Percentiles rank a stretch among this genome's conserved stretches.
Evolutionary conservation across 352 stramenopile species (phyloP).

Genomic region (Phytophthora tubulina): DNA sequence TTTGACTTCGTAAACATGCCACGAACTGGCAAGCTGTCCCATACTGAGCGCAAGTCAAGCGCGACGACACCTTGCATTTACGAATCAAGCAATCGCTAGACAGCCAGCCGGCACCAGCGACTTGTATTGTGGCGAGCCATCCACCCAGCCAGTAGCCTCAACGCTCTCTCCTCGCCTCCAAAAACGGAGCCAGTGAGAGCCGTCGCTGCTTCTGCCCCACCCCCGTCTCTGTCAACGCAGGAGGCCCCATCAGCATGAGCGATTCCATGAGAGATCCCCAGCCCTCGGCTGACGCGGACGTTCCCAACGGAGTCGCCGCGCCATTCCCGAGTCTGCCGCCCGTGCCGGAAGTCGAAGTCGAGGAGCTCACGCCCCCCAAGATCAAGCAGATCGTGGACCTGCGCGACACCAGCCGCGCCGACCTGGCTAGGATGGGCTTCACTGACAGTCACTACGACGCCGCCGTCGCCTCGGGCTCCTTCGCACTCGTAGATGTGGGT

Average conservation of each 20-base stretch:
- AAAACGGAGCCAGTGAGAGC: constrained; percentile 26
- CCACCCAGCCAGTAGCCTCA: not conserved
- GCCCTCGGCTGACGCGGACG: constrained; percentile 30
- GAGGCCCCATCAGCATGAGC: constrained; percentile 44
- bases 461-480: constrained; percentile 30
- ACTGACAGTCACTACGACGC: constrained; percentile 34
- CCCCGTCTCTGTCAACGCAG: constrained; percentile 39
- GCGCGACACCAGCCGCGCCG: constrained; percentile 28
- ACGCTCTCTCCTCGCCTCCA: not conserved
- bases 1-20: constrained; percentile 23
- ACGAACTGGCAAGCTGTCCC: not conserved
- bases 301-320: not conserved
- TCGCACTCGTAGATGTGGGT: constrained; percentile 30
- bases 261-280: constrained; percentile 35
- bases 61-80: constrained; percentile 19
- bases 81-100: constrained; percentile 26
- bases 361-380: constrained; percentile 28
- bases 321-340: constrained; percentile 37
- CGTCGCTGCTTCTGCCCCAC: constrained; percentile 10
- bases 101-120: constrained; percentile 8
- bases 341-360: constrained; percentile 37
- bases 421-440: constrained; percentile 40
- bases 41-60: constrained; percentile 39
- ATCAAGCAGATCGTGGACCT: constrained; percentile 36
- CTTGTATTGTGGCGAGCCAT: not conserved